phyloP scores from a whole-genome alignment of 2,329 filamentous ascomycete species.

The Macrophomina pseudophaseolina region DNA sequence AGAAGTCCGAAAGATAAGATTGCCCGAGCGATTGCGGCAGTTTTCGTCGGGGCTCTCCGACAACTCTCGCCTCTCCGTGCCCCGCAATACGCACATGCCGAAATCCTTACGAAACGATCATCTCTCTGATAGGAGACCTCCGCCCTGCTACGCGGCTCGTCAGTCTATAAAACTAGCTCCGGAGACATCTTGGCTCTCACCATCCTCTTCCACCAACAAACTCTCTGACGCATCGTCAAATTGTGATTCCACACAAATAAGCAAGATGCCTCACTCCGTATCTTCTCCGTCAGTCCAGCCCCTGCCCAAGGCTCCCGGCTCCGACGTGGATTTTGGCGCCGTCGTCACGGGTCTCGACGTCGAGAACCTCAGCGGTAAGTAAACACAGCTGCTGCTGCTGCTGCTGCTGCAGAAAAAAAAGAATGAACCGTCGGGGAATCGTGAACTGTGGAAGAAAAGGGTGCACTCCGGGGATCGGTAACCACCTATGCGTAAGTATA shows the following conservation, averaged over 20 bases:
- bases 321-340: slow-evolving; percentile 61
- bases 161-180: background rate
- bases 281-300: slow-evolving; percentile 27
- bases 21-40: no score
- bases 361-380: slow-evolving; percentile 66
- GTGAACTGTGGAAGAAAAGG: slow-evolving; percentile 39
- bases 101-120: background rate
- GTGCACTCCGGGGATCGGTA: slow-evolving; percentile 66
- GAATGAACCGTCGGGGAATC: slow-evolving; percentile 28
- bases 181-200: background rate
- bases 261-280: slow-evolving; percentile 16
- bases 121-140: slow-evolving; percentile 15
- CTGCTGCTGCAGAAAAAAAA: no score
- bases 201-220: background rate
- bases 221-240: background rate
- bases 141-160: background rate
- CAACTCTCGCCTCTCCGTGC: background rate
- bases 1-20: background rate
- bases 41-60: background rate
- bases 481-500: slow-evolving; percentile 52
- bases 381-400: no score
- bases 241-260: background rate
- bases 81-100: background rate
- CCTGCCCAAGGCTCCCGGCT: slow-evolving; percentile 33
- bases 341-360: slow-evolving; percentile 63